Percentiles rank a stretch among this genome's conserved stretches.
Evolutionary conservation across 1,284 basidiomycete genomes (phyloP).

Genomic region (Apiotrichum laibachii): DNA sequence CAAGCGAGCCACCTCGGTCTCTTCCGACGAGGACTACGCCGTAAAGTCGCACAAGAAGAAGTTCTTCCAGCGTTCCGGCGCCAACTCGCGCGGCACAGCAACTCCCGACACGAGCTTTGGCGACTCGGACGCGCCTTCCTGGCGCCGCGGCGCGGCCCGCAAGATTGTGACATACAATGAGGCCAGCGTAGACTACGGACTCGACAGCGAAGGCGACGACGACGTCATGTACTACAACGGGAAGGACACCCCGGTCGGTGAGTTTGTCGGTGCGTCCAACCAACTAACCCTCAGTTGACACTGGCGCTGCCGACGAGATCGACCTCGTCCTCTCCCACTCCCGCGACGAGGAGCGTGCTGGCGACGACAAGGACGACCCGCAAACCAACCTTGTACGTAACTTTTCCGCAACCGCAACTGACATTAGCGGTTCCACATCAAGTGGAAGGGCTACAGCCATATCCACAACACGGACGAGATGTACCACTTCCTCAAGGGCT

Average conservation of each 20-base stretch:
- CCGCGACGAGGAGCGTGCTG: constrained; percentile 73
- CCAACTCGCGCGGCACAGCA: constrained; percentile 40
- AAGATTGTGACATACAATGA: constrained; percentile 74
- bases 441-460: constrained; percentile 92
- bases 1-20: constrained; percentile 33
- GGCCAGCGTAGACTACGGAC: constrained; percentile 52
- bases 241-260: constrained; percentile 36
- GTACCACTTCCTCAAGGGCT: constrained; percentile 74
- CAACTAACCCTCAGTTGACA: constrained; percentile 17
- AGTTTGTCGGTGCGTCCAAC: neutral
- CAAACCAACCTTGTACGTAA: constrained; percentile 74
- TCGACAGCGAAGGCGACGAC: constrained; percentile 72
- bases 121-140: constrained; percentile 58
- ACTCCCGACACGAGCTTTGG: constrained; percentile 40
- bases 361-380: constrained; percentile 74
- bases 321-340: constrained; percentile 78
- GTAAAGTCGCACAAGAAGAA: constrained; percentile 82
- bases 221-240: constrained; percentile 66
- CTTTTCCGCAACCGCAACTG: neutral
- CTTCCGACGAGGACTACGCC: constrained; percentile 82
- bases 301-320: constrained; percentile 65
- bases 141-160: constrained; percentile 74
- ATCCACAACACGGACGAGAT: constrained; percentile 95
- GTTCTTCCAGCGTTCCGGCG: constrained; percentile 53
- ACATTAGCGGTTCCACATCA: constrained; percentile 83